phyloP scores from a whole-genome alignment of 208 protist species.

The Porcisia deanei region DNA sequence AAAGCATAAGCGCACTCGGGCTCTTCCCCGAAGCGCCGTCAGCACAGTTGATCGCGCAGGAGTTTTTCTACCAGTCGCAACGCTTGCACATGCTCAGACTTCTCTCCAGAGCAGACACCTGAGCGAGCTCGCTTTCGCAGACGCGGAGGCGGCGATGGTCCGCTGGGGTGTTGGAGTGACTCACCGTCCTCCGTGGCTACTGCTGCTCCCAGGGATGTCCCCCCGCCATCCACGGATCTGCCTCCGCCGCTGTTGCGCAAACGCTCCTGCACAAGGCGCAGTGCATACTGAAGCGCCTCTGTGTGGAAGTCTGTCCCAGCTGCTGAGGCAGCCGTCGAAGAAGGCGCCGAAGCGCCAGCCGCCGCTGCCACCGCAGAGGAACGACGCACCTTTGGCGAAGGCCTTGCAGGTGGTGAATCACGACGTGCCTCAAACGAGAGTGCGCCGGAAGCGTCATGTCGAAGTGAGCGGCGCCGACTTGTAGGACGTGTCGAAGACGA shows the following conservation, averaged over 20 bases:
- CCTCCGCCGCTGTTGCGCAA: background rate
- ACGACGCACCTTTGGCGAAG: background rate
- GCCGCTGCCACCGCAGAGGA: conserved; percentile 1
- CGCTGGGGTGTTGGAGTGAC: background rate
- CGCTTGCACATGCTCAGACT: conserved; percentile 10
- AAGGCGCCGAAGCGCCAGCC: background rate
- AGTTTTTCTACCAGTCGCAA: conserved; percentile 30
- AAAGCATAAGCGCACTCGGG: too few species aligned
- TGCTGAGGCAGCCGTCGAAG: background rate
- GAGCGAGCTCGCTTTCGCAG: background rate
- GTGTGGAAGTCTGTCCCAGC: conserved; percentile 12
- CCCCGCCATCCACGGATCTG: background rate
- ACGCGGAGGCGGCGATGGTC: background rate
- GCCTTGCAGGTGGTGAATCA: background rate
- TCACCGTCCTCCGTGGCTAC: background rate
- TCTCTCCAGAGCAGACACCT: too few species aligned
- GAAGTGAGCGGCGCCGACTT: background rate
- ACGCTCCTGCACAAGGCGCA: conserved; percentile 15
- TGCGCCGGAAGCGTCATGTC: background rate
- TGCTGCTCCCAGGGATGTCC: background rate
- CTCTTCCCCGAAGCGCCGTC: background rate
- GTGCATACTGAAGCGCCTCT: conserved; percentile 25
- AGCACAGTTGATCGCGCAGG: conserved; percentile 14
- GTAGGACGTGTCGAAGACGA: background rate
- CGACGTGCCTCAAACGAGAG: background rate